Conservation (phyloP, 768 basidiomycete genomes). For the Termitomyces sp. region DNA sequence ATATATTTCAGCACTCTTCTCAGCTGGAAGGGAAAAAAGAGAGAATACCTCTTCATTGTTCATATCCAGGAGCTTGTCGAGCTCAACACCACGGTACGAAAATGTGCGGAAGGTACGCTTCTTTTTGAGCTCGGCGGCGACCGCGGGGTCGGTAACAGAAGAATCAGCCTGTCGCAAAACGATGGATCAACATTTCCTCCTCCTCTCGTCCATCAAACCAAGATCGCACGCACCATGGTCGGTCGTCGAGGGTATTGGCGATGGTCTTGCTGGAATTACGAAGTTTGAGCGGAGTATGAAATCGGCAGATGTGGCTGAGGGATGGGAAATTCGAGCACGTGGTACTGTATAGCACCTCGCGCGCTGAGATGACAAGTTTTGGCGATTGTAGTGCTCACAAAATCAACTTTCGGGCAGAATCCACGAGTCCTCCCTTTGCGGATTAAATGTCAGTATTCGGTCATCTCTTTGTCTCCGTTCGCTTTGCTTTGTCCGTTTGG, state of each 20-base stretch:
- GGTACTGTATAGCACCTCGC: constrained; percentile 59
- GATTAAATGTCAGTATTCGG: constrained; percentile 71
- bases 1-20: not conserved
- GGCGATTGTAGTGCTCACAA: constrained; percentile 21
- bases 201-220: not conserved
- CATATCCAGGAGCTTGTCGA: constrained; percentile 96
- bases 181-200: constrained; percentile 7
- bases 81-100: constrained; percentile 96
- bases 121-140: constrained; percentile 98
- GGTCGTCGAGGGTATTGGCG: constrained; percentile 38
- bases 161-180: constrained; percentile 59
- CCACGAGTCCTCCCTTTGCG: constrained; percentile 87
- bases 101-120: constrained; percentile 98
- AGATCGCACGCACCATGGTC: constrained; percentile 31
- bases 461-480: not conserved
- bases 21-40: not conserved
- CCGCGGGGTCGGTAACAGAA: constrained; percentile 81
- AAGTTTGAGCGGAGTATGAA: constrained; percentile 25
- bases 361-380: constrained; percentile 12
- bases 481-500: not conserved
- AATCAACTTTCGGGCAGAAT: constrained; percentile 69
- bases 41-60: constrained; percentile 86
- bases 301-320: constrained; percentile 34
- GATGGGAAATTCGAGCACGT: constrained; percentile 29
- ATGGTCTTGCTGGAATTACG: constrained; percentile 15